phyloP scores from a whole-genome alignment of 1,284 basidiomycete genomes.

The Pyrrhoderma noxium region DNA sequence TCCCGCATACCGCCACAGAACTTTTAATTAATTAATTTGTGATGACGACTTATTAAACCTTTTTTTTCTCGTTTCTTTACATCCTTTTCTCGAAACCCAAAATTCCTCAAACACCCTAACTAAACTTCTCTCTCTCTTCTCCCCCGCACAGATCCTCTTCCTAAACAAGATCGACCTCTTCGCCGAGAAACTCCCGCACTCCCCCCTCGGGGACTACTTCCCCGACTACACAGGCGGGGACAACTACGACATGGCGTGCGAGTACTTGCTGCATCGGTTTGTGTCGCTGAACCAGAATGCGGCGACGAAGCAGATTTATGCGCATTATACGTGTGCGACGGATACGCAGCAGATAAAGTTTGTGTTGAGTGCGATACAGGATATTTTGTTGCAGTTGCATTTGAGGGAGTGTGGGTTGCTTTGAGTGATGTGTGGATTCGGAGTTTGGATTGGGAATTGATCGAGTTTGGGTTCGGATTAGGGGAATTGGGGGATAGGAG shows the following conservation, averaged over 20 bases:
- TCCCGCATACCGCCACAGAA: background rate
- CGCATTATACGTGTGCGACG: constrained; percentile 86
- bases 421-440: constrained; percentile 38
- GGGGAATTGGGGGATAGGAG: no score
- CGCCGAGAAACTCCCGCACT: constrained; percentile 84
- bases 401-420: constrained; percentile 81
- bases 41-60: background rate
- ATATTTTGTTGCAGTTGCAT: constrained; percentile 77
- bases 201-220: constrained; percentile 87
- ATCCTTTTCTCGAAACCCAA: background rate
- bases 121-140: background rate
- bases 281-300: constrained; percentile 84
- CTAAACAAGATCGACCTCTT: constrained; percentile 97
- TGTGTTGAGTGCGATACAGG: constrained; percentile 75
- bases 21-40: background rate
- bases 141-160: constrained; percentile 72
- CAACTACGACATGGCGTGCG: constrained; percentile 81
- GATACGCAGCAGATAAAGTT: constrained; percentile 88
- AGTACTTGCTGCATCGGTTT: constrained; percentile 82
- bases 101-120: no score
- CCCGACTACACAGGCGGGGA: constrained; percentile 76
- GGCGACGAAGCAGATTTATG: constrained; percentile 81
- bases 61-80: background rate
- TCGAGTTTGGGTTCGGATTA: background rate
- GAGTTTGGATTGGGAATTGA: no score